A percentile compares a stretch with the other conserved stretches of the same genome.
phyloP scores from a whole-genome alignment of 2,329 filamentous ascomycete genomes.

The Verticillium albo-atrum region DNA sequence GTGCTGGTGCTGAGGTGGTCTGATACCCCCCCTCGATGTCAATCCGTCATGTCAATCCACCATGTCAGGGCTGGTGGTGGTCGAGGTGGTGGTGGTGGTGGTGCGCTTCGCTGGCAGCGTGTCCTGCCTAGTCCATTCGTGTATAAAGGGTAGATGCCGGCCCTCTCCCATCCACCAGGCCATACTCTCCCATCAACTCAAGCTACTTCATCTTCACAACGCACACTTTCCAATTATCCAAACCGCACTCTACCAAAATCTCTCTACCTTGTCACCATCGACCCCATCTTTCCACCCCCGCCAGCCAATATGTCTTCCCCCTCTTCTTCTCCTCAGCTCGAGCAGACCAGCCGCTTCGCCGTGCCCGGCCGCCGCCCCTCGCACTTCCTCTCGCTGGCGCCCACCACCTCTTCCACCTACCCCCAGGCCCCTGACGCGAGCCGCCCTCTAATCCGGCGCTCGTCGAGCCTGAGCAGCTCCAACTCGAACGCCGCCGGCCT shows the following conservation, averaged over 20 bases:
- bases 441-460: slow-evolving; percentile 38
- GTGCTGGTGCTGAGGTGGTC: neutral
- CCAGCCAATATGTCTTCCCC: slow-evolving; percentile 5
- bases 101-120: neutral
- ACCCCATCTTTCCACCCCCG: too few relatives aligned
- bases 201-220: neutral
- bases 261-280: neutral
- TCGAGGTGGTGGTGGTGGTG: neutral
- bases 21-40: too few relatives aligned
- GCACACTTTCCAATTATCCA: neutral
- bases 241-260: neutral
- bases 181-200: neutral
- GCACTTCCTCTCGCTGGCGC: slow-evolving; percentile 54
- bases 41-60: neutral
- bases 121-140: neutral
- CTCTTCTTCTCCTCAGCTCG: neutral
- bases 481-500: slow-evolving; percentile 30
- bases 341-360: neutral
- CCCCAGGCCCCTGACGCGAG: slow-evolving; percentile 34
- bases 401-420: slow-evolving; percentile 52
- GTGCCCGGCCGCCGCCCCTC: slow-evolving; percentile 4
- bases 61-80: neutral
- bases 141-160: neutral
- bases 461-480: slow-evolving; percentile 49
- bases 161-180: neutral